Base-by-base conservation (phyloP, 176 grass and related monocot species). In the Neostapfia colusana region DNA sequence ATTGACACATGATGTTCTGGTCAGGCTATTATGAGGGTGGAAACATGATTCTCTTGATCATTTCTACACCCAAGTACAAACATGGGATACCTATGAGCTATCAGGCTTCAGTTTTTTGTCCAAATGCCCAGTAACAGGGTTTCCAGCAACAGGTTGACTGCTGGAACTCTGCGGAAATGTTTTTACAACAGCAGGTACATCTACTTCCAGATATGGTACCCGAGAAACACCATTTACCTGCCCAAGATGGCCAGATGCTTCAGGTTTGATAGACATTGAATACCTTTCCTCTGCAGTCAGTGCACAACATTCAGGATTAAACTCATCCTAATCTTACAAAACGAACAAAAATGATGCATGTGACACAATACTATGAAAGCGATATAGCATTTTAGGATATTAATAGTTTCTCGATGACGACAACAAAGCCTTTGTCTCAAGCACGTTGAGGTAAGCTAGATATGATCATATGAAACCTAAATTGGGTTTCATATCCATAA, bases 101-200 rank as follows among this genome's bases (percentile, higher is more conserved):
- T 87, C 88, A 75, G 51, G 76, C 73, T 77, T 86, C 45, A 60
- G 82, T 76, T 84, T 89, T 85, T 85, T 91, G 37, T 97, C 84
- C 42, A 82, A 73, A 85, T 86, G 79, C 44, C 63, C 86, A 75
- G 35, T 55, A 14, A 67, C 65, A 54, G 81, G 44, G 69, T 75
- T 84, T 69, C 59, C 81, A 86, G 81, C 63, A 69, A 65, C 20
- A 51, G 83, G 83, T 57, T 81, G 81, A 80, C 79, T 91, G 75
- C 75, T 88, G 60, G 86, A 88, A 93, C 81, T 85, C 62, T 85
- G 70, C 4, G 67, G 55, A 55, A 80, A 78, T 78, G 84, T 65
- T 91, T 81, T 82, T 81, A 78, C 63, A 77, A 71, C 70, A 28
- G 79, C 64, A 83, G 86, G 64, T 76, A 67, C 78, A 53, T 93